Base-by-base conservation (phyloP, 1,284 basidiomycete genomes). In the Pseudozyma flocculosa region DNA sequence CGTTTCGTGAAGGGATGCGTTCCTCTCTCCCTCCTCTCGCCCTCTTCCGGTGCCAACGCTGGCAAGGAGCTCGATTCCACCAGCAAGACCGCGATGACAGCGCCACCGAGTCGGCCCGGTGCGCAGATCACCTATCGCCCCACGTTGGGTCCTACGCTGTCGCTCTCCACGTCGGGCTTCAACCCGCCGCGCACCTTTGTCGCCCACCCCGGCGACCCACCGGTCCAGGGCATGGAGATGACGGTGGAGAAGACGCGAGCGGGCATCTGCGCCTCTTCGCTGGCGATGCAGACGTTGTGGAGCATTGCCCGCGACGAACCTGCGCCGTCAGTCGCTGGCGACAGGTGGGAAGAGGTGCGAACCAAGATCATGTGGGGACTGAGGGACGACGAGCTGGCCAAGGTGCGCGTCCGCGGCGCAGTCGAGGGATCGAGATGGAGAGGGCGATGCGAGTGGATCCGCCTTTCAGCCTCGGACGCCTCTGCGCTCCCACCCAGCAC, bases 381-480 rank as follows among this genome's bases (percentile, higher is more conserved):
- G n/a, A 19, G 64, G 3, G 56, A 63, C 40, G 50, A 72, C 42
- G 13, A 54, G 4, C 48, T 50, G 26, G 51, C 61, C 24, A 58
- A 61, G 24, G 21, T 53, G 26, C n/a, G 57, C 19, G 32, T 76
- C 11, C 15, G 48, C 9, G 48, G 52, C 22, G 50, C 56, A 3
- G 36, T 75, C 24, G 46, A 45, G 11, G 42, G 54, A 1, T 57
- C 58, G 1, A 38, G 76, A 17, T 98, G 94, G 92, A 85, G 85
- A 4, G 94, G 94, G 1, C 82, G 94, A 48, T 84, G 96, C 17
- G 88, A 88, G 0, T 96, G 83, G 82, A 46, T 81, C 10, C n/a
- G n/a, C n/a, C n/a, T n/a, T n/a, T n/a, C n/a, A n/a, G n/a, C n/a
- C n/a, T n/a, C n/a, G n/a, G n/a, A n/a, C n/a, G n/a, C n/a, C n/a